Base-by-base conservation (phyloP, 2,329 filamentous ascomycete genomes). In the Scytalidium sp. region DNA sequence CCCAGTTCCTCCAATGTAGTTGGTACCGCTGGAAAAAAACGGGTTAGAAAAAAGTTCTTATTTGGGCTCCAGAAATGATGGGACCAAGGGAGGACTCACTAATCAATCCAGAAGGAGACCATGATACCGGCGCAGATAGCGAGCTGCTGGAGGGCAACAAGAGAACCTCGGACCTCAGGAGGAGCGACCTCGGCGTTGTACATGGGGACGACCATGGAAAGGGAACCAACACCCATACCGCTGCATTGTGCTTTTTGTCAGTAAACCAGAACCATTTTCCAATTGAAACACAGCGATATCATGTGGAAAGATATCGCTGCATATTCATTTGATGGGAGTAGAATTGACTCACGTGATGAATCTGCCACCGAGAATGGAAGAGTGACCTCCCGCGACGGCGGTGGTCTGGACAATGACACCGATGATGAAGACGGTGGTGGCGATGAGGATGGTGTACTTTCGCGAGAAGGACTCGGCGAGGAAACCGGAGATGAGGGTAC, bases 351-450 rank as follows among this genome's bases (percentile, higher is more conserved):
- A 74, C 64, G 87, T 89, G 55, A 90, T 74, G 62, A 90, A 90
- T 13, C 87, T 77, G 3, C 87, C 87, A 27, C 76, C 87, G 1
- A 90, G 72, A 55, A 90, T 89, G 3, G 76, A 73, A 41, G 79
- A 72, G 53, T 77, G 75, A 0, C 82, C 82, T 3, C 68, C 78
- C 9, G 69, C 64, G 43, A 84, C 75, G 0, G 85, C 80, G 2
- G 80, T 84, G 2, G 79, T 75, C 65, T 90, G 87, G 3, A 90
- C 70, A 7, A 89, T 65, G 10, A 88, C 84, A 29, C 88, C 88
- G 2, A 91, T 45, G 5, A 87, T 81, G 65, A 91, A 90, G 19
- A 90, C 76, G 10, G 69, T 64, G 1, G 80, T 81, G 10, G 84
- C 84, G 27, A 88, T 75, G 15, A 90, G 67, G 49, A 90, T 83